Percentiles rank a stretch among this genome's conserved stretches.
Conservation (phyloP, 2,329 filamentous ascomycete genomes). For the Pseudogymnoascus sp. region DNA sequence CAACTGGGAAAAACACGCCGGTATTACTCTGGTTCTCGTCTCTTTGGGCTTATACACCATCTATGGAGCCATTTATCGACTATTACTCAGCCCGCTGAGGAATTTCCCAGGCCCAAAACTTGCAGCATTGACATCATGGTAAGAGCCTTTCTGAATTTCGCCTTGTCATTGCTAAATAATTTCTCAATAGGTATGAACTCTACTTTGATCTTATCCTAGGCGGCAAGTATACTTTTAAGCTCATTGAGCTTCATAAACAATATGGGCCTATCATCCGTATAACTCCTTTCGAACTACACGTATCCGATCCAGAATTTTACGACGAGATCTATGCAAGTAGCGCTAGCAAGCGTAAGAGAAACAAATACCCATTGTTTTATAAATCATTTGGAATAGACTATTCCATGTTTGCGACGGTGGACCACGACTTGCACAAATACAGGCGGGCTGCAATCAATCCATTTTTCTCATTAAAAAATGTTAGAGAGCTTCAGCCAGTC, state of each 20-base stretch:
- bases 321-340: constrained; percentile 18
- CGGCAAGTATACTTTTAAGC: constrained; percentile 37
- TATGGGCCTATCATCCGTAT: constrained; percentile 35
- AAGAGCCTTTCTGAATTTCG: neutral
- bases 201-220: constrained; percentile 39
- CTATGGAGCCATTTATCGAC: constrained; percentile 12
- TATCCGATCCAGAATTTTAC: constrained; percentile 18
- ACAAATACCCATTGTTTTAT: constrained; percentile 16
- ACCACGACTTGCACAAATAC: constrained; percentile 18
- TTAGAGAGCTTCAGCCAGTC: constrained; percentile 16
- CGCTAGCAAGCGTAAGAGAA: neutral
- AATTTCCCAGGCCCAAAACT: constrained; percentile 22
- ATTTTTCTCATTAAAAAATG: constrained; percentile 18
- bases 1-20: neutral
- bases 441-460: constrained; percentile 17
- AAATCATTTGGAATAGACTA: constrained; percentile 11
- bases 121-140: constrained; percentile 21
- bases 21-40: neutral
- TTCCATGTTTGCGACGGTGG: constrained; percentile 18
- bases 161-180: neutral
- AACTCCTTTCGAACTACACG: constrained; percentile 34
- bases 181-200: constrained; percentile 10
- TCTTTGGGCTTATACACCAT: neutral
- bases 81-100: constrained; percentile 24
- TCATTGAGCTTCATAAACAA: constrained; percentile 35